A percentile compares a stretch with the other conserved stretches of the same genome.
phyloP scores from a whole-genome alignment of 2,329 filamentous ascomycete genomes.

The Pseudogymnoascus sp. region DNA sequence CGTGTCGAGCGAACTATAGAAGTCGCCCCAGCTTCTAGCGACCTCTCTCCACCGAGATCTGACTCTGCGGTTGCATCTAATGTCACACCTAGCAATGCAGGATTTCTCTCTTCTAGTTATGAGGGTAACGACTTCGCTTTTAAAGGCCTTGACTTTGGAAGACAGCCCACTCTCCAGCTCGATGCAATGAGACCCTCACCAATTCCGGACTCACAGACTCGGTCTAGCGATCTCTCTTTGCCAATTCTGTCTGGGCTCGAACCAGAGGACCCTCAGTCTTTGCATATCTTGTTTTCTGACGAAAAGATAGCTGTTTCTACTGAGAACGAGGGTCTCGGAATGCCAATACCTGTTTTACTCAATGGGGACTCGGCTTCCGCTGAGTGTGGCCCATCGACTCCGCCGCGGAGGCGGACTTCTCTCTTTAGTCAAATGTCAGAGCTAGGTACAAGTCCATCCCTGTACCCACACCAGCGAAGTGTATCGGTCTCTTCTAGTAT shows the following conservation, averaged over 20 bases:
- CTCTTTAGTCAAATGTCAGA: constrained; percentile 10
- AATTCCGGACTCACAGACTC: neutral
- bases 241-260: neutral
- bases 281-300: neutral
- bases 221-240: neutral
- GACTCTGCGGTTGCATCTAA: neutral
- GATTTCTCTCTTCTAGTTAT: neutral
- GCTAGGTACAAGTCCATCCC: constrained; percentile 15
- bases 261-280: neutral
- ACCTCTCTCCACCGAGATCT: neutral
- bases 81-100: neutral
- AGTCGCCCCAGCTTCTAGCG: neutral
- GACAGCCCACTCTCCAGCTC: neutral
- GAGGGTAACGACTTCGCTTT: neutral
- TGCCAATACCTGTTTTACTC: neutral
- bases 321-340: neutral
- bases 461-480: constrained; percentile 16
- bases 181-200: neutral
- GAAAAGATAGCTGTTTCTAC: neutral
- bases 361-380: neutral
- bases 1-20: neutral
- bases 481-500: constrained; percentile 16
- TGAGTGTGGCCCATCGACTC: neutral
- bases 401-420: neutral
- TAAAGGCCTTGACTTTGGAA: neutral